Base-by-base conservation (phyloP, 75 land plant genomes). In the Picea glauca region DNA sequence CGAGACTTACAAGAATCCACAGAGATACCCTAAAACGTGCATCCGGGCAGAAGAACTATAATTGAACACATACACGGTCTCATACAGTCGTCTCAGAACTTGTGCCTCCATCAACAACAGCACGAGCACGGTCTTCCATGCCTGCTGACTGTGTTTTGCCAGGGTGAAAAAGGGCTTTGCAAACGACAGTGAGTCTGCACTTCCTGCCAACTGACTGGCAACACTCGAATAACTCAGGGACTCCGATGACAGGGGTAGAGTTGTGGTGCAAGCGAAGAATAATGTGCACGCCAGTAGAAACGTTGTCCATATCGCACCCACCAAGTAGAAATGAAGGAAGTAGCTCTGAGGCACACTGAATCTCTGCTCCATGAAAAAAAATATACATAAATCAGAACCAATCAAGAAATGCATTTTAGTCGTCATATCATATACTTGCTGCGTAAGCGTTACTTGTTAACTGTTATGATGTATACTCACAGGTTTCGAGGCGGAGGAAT, bases 101-200 rank as follows among this genome's bases (percentile, higher is more conserved):
- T 96, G 99, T 57, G 84, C 75, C 90, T 96, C 99, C 91, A 96
- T 89, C 77, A 96, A 60, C 60, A 89, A 70, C 60, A 94, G 91
- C 38, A 92, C 76, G 78, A 94, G 76, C 30, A 89, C 87, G 12
- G 85, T 80, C 32, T 73, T 76, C 94, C 97, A 94, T 8, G 84
- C 89, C 77, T 59, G 64, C 65, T 81, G 60, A 31, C 33, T 76
- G 6, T 86, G 79, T 73, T 86, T 77, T 15, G 62, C 58, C 15
- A 68, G 14, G 32, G 70, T 59, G 76, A 78, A 73, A 26, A 14
- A 75, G 58, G 75, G 32, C 18, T 87, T 85, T 12, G 78, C 66
- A 56, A 62, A 60, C 20, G 80, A 82, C 57, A 87, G 68, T 0
- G 79, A n/a, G 76, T 86, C 61, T 15, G 82, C 82, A 58, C 82